A percentile compares a stretch with the other conserved stretches of the same genome.
Evolutionary conservation across 768 basidiomycete species (phyloP).

Genomic region (Serendipita sp.): DNA sequence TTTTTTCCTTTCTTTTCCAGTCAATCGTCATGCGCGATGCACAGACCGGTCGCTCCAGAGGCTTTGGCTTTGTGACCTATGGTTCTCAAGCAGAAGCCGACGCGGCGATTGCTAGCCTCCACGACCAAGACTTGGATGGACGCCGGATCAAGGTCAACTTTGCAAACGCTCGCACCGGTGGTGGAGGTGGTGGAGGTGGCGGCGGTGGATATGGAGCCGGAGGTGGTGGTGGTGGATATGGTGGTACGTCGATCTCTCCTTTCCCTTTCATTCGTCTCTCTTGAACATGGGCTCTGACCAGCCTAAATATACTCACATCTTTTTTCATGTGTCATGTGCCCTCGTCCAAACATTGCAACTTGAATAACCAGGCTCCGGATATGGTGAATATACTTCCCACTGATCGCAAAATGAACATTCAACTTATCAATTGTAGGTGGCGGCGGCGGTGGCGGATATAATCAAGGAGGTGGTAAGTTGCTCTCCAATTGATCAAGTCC

Average conservation of each 20-base stretch:
- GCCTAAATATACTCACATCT: constrained; percentile 10
- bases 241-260: not conserved
- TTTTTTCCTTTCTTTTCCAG: constrained; percentile 29
- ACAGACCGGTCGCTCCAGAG: constrained; percentile 91
- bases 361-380: too few species aligned
- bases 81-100: constrained; percentile 36
- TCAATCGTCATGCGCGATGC: constrained; percentile 98
- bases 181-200: constrained; percentile 36
- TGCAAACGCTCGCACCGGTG: constrained; percentile 50
- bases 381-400: too few species aligned
- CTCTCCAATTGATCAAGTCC: too few species aligned
- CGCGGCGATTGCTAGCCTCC: constrained; percentile 54
- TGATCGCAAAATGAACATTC: too few species aligned
- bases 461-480: constrained; percentile 6
- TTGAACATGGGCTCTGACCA: not conserved
- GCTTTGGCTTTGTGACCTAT: constrained; percentile 92
- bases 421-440: too few species aligned
- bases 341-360: too few species aligned
- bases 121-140: constrained; percentile 90
- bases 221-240: constrained; percentile 14
- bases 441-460: constrained; percentile 18
- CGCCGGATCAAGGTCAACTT: constrained; percentile 79
- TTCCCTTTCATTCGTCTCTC: not conserved
- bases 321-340: not conserved
- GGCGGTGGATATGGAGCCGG: constrained; percentile 8